Evolutionary conservation across 495 filamentous ascomycete genomes (phyloP).

Genomic region (Penicillium desertorum): DNA sequence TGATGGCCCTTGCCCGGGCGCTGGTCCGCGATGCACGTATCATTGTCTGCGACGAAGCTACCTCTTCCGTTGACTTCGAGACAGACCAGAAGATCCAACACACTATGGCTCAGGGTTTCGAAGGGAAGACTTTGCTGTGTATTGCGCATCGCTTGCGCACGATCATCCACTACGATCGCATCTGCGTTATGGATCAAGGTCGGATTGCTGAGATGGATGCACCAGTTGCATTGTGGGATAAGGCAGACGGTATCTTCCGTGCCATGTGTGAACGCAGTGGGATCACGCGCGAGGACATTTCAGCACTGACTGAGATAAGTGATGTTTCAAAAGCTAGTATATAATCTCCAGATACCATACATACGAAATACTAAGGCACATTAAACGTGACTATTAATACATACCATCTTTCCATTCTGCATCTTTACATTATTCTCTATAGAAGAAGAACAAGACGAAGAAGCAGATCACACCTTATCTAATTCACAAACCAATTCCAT

Average conservation of each 20-base stretch:
- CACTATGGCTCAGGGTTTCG: slow-evolving; percentile 84
- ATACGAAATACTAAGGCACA: neutral
- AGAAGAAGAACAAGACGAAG: neutral
- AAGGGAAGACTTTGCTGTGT: slow-evolving; percentile 85
- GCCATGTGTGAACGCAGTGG: slow-evolving; percentile 92
- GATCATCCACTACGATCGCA: slow-evolving; percentile 91
- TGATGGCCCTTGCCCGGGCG: slow-evolving; percentile 91
- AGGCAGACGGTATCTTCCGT: slow-evolving; percentile 71
- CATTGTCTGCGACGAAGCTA: slow-evolving; percentile 96
- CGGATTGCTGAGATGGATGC: slow-evolving; percentile 79
- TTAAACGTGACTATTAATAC: neutral
- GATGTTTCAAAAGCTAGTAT: neutral
- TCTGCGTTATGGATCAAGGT: slow-evolving; percentile 92
- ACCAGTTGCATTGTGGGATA: slow-evolving; percentile 69
- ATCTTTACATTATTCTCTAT: neutral
- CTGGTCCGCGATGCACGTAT: slow-evolving; percentile 84
- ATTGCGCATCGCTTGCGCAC: slow-evolving; percentile 94
- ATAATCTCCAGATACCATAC: neutral
- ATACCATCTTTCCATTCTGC: neutral
- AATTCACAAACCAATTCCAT: slow-evolving; percentile 34
- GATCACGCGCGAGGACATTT: slow-evolving; percentile 69
- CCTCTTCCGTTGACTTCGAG: slow-evolving; percentile 89
- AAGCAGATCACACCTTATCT: slow-evolving; percentile 18
- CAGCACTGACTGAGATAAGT: slow-evolving; percentile 9
- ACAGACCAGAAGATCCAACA: slow-evolving; percentile 93